Conservation (phyloP, 495 filamentous ascomycete genomes). For the Podospora pseudoanserina region DNA sequence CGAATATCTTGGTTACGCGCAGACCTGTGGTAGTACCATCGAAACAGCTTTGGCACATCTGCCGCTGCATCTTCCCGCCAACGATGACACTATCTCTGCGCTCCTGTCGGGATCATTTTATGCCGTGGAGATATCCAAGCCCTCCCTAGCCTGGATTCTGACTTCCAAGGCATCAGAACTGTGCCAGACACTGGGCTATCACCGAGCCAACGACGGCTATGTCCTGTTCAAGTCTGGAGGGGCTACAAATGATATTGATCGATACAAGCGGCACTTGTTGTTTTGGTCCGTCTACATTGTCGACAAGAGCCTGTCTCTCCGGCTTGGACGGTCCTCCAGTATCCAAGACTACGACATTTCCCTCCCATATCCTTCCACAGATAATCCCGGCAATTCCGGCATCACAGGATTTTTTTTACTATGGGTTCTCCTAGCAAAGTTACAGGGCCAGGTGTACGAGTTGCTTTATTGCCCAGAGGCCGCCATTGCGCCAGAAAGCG, state of each 20-base stretch:
- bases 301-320: conserved; percentile 55
- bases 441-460: conserved; percentile 26
- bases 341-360: conserved; percentile 63
- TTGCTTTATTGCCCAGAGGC: conserved; percentile 21
- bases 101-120: conserved; percentile 53
- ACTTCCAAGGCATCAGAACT: conserved; percentile 54
- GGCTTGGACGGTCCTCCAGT: conserved; percentile 56
- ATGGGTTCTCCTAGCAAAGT: conserved; percentile 16
- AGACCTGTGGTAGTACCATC: conserved; percentile 51
- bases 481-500: conserved; percentile 5
- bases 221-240: background rate
- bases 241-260: background rate
- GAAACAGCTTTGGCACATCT: conserved; percentile 54
- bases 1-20: conserved; percentile 34
- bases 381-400: background rate
- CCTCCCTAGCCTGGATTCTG: conserved; percentile 59
- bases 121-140: conserved; percentile 59
- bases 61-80: conserved; percentile 54
- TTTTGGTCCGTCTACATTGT: conserved; percentile 62
- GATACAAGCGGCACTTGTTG: conserved; percentile 35
- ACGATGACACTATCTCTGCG: conserved; percentile 53
- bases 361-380: conserved; percentile 7
- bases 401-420: conserved; percentile 10
- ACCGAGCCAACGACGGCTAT: conserved; percentile 36
- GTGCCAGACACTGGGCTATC: conserved; percentile 60